Evolutionary conservation across 352 stramenopile genomes (phyloP).

Genomic region (Phytopythium sindhum): DNA sequence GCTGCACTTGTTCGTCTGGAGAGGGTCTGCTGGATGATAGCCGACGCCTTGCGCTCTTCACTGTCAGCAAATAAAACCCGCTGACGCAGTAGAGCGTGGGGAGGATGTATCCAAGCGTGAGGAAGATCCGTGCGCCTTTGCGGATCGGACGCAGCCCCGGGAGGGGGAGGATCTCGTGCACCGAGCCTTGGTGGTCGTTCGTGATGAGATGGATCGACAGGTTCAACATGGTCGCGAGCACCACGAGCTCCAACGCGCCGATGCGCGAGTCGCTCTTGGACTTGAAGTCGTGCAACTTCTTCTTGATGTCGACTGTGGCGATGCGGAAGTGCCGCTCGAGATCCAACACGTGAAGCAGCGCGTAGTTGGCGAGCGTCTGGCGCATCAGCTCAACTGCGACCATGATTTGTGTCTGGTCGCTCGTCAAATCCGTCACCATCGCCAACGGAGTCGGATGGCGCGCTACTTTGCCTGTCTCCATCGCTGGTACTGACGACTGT

Average conservation of each 20-base stretch:
- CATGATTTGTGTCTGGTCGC: constrained; percentile 12
- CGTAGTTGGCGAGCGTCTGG: constrained; percentile 66
- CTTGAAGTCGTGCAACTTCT: constrained; percentile 77
- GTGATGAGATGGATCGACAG: constrained; percentile 70
- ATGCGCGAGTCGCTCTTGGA: constrained; percentile 48
- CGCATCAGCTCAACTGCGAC: constrained; percentile 50
- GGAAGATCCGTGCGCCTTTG: constrained; percentile 37
- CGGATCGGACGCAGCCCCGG: constrained; percentile 45
- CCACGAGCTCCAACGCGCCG: constrained; percentile 58
- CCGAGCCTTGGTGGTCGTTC: constrained; percentile 73
- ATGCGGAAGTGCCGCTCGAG: constrained; percentile 55
- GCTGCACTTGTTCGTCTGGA: not conserved
- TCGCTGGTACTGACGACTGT: not conserved
- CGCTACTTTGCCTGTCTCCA: not conserved
- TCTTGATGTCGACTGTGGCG: constrained; percentile 66
- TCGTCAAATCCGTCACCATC: constrained; percentile 2
- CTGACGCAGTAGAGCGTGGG: constrained; percentile 66
- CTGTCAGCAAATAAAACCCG: constrained; percentile 63
- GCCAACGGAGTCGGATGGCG: not conserved
- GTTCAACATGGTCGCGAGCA: constrained; percentile 77
- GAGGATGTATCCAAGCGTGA: constrained; percentile 73
- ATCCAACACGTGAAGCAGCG: constrained; percentile 54
- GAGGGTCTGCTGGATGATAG: not conserved
- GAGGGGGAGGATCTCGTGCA: constrained; percentile 62
- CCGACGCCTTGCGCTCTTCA: constrained; percentile 8